These are phyloP conservation scores for Schizosaccharomyces octosporus DNA, from an alignment of 805 yeast species.

Conservation along the genomic window DNA sequence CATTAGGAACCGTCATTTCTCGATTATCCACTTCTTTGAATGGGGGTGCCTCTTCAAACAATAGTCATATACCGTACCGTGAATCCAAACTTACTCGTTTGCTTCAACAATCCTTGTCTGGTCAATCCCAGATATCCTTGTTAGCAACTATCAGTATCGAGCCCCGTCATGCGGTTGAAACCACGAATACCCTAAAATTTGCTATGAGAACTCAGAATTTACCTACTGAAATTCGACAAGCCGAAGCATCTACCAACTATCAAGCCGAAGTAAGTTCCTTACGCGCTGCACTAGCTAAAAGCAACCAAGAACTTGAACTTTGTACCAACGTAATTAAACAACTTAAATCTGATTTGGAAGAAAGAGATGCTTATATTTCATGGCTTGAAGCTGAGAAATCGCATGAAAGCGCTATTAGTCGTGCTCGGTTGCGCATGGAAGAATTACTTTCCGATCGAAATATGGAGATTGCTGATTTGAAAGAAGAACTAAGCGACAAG, in stretches of 20 bases:
- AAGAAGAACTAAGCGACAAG: neutral
- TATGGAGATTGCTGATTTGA: neutral
- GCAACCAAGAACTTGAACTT: constrained; percentile 21
- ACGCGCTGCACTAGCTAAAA: constrained; percentile 20
- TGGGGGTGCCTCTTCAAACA: constrained; percentile 9
- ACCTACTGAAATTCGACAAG: constrained; percentile 14
- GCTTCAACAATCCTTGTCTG: constrained; percentile 77
- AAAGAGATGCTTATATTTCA: neutral
- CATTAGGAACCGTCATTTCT: constrained; percentile 79
- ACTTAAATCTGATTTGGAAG: neutral
- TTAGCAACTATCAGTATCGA: constrained; percentile 44
- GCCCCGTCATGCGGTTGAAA: constrained; percentile 48
- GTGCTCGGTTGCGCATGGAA: neutral
- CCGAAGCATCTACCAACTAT: constrained; percentile 12
- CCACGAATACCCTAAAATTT: constrained; percentile 66
- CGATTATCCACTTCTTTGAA: constrained; percentile 28
- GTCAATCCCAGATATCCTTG: constrained; percentile 59
- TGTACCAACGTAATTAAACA: constrained; percentile 12
- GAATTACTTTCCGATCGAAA: constrained; percentile 3
- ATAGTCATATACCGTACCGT: constrained; percentile 66
- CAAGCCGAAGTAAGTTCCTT: constrained; percentile 19
- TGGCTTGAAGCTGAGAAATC: neutral
- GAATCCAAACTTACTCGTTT: constrained; percentile 80
- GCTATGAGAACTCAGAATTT: constrained; percentile 86
- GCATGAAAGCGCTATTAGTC: neutral